A percentile compares a stretch with the other conserved stretches of the same genome.
Conservation (phyloP, 2,329 filamentous ascomycete genomes). For the Aschersonia sp. region DNA sequence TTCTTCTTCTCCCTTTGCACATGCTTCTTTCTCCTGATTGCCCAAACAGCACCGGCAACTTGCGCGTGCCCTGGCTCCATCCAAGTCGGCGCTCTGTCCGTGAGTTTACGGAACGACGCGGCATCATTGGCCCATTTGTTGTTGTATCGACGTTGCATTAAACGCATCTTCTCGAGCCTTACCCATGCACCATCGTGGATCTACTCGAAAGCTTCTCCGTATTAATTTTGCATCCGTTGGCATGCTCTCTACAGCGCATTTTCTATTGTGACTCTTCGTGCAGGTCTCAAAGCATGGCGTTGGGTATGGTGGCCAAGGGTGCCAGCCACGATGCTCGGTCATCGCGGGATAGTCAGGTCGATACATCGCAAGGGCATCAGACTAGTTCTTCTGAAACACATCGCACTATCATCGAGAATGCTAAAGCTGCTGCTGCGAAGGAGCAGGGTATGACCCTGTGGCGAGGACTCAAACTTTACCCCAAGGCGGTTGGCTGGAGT, state of each 20-base stretch:
- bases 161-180: background rate
- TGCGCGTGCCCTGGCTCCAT: too few species aligned
- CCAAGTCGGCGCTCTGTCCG: too few species aligned
- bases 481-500: constrained; percentile 75
- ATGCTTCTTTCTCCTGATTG: too few species aligned
- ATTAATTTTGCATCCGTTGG: too few species aligned
- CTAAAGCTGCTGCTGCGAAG: constrained; percentile 36
- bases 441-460: constrained; percentile 57
- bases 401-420: constrained; percentile 17
- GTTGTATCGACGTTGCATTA: background rate
- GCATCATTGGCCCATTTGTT: background rate
- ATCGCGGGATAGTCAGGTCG: constrained; percentile 3
- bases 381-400: constrained; percentile 12
- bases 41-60: too few species aligned
- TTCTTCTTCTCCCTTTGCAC: too few species aligned
- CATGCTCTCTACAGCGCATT: background rate
- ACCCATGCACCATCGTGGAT: too few species aligned
- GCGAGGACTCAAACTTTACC: constrained; percentile 70
- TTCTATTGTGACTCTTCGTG: background rate
- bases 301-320: background rate
- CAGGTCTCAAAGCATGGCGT: background rate
- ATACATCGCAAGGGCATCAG: constrained; percentile 7
- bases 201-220: too few species aligned
- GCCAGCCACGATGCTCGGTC: constrained; percentile 1
- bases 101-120: background rate